Percentiles rank a stretch among this genome's conserved stretches.
Conservation (phyloP, 306 rosid genomes). For the Argentina anserina region DNA sequence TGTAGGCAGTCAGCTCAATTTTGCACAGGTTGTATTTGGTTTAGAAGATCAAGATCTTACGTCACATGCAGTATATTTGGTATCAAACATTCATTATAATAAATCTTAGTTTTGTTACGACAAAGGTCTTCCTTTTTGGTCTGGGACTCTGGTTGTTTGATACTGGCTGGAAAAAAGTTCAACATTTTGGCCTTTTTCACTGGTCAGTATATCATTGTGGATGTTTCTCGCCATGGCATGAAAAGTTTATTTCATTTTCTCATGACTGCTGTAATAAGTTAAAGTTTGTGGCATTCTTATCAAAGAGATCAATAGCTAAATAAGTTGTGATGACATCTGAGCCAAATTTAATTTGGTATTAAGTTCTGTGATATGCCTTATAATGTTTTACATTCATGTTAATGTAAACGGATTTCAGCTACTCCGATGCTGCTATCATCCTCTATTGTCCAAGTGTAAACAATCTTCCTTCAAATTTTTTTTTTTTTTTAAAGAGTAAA, state of each 20-base stretch:
- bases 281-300: background rate
- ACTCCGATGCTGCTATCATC: background rate
- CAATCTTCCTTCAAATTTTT: no score
- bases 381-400: background rate
- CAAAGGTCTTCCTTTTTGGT: background rate
- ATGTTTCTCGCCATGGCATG: no score
- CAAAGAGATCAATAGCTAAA: background rate
- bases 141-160: background rate
- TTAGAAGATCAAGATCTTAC: background rate
- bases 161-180: background rate
- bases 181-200: background rate
- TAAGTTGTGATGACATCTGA: background rate
- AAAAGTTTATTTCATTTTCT: no score
- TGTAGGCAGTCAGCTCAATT: background rate
- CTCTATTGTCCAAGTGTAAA: no score
- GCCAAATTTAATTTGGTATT: constrained; percentile 3
- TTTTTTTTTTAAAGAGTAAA: no score
- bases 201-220: no score
- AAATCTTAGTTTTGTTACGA: background rate
- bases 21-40: background rate
- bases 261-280: background rate
- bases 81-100: background rate
- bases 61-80: background rate
- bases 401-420: background rate
- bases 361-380: background rate